A percentile compares a stretch with the other conserved stretches of the same genome.
Evolutionary conservation across 164 flowering plant genomes (phyloP).

Genomic region (Magnolia kwangsiensis): DNA sequence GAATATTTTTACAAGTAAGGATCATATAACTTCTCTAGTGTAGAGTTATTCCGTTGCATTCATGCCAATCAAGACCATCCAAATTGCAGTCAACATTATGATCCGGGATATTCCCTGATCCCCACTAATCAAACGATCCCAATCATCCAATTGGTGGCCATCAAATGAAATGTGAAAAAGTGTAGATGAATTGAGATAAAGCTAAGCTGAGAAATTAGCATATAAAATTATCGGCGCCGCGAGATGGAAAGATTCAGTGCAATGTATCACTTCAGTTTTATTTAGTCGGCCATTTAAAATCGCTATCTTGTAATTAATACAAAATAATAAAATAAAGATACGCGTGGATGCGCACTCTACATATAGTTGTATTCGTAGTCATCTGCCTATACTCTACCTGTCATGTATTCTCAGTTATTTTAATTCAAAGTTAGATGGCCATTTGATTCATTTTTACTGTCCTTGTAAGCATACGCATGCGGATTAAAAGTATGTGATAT

Average conservation of each 20-base stretch:
- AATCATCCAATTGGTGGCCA: background rate
- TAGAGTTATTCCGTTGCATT: background rate
- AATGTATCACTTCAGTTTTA: background rate
- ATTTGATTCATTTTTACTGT: too few species aligned
- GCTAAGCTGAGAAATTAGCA: background rate
- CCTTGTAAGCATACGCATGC: background rate
- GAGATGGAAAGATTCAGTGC: background rate
- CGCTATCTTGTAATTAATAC: background rate
- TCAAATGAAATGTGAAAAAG: background rate
- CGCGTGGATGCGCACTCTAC: background rate
- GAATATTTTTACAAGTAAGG: background rate
- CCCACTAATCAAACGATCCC: background rate
- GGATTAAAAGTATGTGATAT: background rate
- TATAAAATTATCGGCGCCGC: background rate
- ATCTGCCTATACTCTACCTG: background rate
- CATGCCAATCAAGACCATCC: background rate
- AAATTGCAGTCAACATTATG: background rate
- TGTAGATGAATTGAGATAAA: background rate
- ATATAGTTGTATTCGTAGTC: background rate
- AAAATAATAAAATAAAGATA: background rate
- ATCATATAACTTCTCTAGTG: background rate
- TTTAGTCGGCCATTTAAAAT: background rate
- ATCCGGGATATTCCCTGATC: background rate
- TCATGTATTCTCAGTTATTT: background rate
- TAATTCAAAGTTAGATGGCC: background rate